Percentiles rank a stretch among this genome's conserved stretches.
Conservation (phyloP, 2,329 filamentous ascomycete species). For the Epichloe uncinata region DNA sequence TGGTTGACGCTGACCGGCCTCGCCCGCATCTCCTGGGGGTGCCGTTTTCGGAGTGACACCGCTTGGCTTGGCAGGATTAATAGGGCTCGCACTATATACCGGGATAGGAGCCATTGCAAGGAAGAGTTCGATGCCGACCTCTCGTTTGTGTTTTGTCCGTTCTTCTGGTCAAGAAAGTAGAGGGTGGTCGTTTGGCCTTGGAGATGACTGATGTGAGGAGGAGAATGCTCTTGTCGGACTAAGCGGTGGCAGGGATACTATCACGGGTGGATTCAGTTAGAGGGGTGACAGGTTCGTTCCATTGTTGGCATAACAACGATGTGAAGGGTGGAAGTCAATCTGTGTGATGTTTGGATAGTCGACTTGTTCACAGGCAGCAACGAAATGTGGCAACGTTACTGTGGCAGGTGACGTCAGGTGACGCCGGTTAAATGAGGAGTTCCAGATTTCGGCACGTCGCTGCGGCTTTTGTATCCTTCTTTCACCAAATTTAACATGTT, state of each 20-base stretch:
- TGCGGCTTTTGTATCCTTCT: neutral
- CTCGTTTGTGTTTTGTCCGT: neutral
- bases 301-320: too few species aligned
- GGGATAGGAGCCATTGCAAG: slow-evolving; percentile 46
- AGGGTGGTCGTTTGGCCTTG: neutral
- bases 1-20: slow-evolving; percentile 2
- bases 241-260: too few species aligned
- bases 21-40: neutral
- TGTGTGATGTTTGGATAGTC: too few species aligned
- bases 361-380: neutral
- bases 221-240: too few species aligned
- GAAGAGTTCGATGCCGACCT: neutral
- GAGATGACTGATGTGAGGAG: too few species aligned
- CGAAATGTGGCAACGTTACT: slow-evolving; percentile 1
- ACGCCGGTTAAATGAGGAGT: neutral
- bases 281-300: too few species aligned
- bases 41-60: slow-evolving; percentile 33
- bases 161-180: neutral
- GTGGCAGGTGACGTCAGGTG: slow-evolving; percentile 5
- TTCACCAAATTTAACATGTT: too few species aligned
- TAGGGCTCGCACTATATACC: slow-evolving; percentile 45
- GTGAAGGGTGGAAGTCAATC: too few species aligned
- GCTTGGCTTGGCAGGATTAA: slow-evolving; percentile 40
- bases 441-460: neutral
- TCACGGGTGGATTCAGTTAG: too few species aligned